Percentiles rank a stretch among this genome's conserved stretches.
phyloP scores from a whole-genome alignment of 2,329 filamentous ascomycete species.

The Pleurostoma richardsiae region DNA sequence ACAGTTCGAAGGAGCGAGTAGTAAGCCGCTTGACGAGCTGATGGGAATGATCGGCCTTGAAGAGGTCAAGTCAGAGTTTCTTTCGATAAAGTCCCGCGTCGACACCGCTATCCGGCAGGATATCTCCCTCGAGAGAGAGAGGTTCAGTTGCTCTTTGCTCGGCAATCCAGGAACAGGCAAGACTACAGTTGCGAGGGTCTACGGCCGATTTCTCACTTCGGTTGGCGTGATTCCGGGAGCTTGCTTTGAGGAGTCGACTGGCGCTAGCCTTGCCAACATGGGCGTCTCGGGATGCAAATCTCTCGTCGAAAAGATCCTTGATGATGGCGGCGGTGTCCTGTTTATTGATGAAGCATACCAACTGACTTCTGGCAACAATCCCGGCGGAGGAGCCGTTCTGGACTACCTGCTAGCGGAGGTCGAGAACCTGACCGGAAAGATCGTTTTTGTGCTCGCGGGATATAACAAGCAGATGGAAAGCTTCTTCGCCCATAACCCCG shows the following conservation, averaged over 20 bases:
- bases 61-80: conserved; percentile 58
- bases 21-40: conserved; percentile 53
- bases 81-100: conserved; percentile 58
- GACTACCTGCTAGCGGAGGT: conserved; percentile 69
- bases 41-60: conserved; percentile 71
- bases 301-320: conserved; percentile 49
- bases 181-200: conserved; percentile 70
- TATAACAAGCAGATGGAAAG: conserved; percentile 72
- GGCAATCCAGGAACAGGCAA: conserved; percentile 76
- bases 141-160: conserved; percentile 58
- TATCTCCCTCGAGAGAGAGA: conserved; percentile 47
- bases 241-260: conserved; percentile 62
- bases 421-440: conserved; percentile 64
- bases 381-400: conserved; percentile 56
- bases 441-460: conserved; percentile 69
- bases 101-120: conserved; percentile 56
- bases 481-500: conserved; percentile 71
- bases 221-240: conserved; percentile 58
- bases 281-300: conserved; percentile 55
- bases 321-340: conserved; percentile 59
- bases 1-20: conserved; percentile 39
- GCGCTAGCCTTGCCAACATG: conserved; percentile 57
- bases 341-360: conserved; percentile 83
- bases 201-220: conserved; percentile 58
- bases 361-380: conserved; percentile 52